Conservation (phyloP, 345 rosid genomes). For the Turnera subulata region DNA sequence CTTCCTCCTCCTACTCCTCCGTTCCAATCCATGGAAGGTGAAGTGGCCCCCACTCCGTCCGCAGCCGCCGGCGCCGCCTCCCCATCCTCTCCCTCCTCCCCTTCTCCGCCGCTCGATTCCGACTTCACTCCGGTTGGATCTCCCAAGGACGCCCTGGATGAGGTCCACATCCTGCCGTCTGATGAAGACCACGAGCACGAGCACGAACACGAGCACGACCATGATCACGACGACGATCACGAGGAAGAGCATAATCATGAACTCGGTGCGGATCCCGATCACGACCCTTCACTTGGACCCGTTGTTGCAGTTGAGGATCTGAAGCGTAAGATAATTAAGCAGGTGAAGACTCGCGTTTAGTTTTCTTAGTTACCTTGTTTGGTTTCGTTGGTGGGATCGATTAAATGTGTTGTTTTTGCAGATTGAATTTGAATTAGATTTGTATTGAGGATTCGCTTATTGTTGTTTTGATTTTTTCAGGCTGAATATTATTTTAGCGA, state of each 20-base stretch:
- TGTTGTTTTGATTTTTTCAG: slow-evolving; percentile 33
- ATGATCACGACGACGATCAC: slow-evolving; percentile 2
- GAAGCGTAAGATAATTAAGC: slow-evolving; percentile 22
- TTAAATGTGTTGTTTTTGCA: not conserved
- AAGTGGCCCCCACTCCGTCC: slow-evolving; percentile 4
- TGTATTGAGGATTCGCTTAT: too few species aligned
- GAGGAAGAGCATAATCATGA: slow-evolving; percentile 2
- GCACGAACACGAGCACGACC: slow-evolving; percentile 2
- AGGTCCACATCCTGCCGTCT: slow-evolving; percentile 13
- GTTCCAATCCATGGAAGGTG: slow-evolving; percentile 17
- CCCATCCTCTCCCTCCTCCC: slow-evolving; percentile 1
- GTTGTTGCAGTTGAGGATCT: slow-evolving; percentile 16
- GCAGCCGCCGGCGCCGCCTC: slow-evolving; percentile 3
- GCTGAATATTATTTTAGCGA: slow-evolving; percentile 93
- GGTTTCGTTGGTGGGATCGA: not conserved
- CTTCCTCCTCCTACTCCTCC: slow-evolving; percentile 16
- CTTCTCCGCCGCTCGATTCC: slow-evolving; percentile 7
- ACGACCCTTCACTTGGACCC: slow-evolving; percentile 6
- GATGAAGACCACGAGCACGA: slow-evolving; percentile 13
- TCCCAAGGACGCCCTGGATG: slow-evolving; percentile 11
- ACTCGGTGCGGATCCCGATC: slow-evolving; percentile 4
- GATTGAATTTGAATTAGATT: not conserved
- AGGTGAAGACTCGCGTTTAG: slow-evolving; percentile 6
- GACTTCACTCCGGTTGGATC: slow-evolving; percentile 19
- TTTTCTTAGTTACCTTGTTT: not conserved